Conservation (phyloP, 345 rosid species). For the Lepidium didymum region DNA sequence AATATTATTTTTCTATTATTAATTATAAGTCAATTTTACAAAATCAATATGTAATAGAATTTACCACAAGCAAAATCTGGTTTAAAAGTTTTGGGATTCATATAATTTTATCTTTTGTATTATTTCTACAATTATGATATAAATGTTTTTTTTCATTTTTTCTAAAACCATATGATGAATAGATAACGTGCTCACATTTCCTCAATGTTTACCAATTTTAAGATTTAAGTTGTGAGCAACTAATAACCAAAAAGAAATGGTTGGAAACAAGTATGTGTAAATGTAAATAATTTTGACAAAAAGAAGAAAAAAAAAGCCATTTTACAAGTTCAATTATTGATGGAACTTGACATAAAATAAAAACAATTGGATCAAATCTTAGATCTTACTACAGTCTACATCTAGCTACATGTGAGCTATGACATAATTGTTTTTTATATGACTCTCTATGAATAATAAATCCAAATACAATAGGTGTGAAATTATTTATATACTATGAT, state of each 20-base stretch:
- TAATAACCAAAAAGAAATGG: not conserved
- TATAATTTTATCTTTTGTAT: too few relatives aligned
- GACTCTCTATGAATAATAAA: not conserved
- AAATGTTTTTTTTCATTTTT: too few relatives aligned
- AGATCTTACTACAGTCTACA: slow-evolving; percentile 30
- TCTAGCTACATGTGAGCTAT: slow-evolving; percentile 24
- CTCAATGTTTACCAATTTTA: not conserved
- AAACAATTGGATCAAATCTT: slow-evolving; percentile 24
- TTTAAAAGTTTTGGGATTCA: too few relatives aligned
- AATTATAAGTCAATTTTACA: too few relatives aligned
- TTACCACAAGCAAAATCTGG: too few relatives aligned
- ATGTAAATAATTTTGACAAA: too few relatives aligned
- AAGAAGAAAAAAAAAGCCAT: not conserved
- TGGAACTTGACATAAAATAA: not conserved
- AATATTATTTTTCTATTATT: too few relatives aligned
- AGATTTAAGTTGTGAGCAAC: not conserved
- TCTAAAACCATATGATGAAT: not conserved
- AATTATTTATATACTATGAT: not conserved
- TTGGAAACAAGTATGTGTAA: not conserved
- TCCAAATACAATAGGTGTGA: slow-evolving; percentile 5
- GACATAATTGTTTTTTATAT: slow-evolving; percentile 16
- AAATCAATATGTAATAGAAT: too few relatives aligned
- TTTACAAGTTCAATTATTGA: slow-evolving; percentile 18
- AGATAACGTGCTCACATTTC: slow-evolving; percentile 16
- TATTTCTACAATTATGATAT: too few relatives aligned